phyloP scores from a whole-genome alignment of 2,329 filamentous ascomycete species.

The Calonectria multiphialidica region DNA sequence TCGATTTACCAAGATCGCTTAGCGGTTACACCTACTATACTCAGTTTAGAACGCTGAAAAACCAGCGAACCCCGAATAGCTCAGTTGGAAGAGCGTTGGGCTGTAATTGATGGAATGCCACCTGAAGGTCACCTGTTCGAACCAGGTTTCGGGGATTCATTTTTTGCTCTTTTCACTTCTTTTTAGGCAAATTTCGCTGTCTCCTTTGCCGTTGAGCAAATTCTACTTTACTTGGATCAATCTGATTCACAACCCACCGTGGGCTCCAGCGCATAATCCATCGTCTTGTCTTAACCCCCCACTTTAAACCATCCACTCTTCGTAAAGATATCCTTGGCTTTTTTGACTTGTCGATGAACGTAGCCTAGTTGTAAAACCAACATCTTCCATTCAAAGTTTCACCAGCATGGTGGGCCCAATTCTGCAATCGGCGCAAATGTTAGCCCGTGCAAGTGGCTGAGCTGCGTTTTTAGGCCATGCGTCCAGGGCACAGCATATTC shows the following conservation, averaged over 20 bases:
- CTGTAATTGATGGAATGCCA: slow-evolving; percentile 10
- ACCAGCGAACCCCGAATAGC: slow-evolving; percentile 5
- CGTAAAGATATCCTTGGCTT: too few relatives aligned
- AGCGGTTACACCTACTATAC: too few relatives aligned
- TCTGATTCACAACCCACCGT: too few relatives aligned
- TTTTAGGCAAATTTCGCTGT: background rate
- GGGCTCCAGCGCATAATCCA: too few relatives aligned
- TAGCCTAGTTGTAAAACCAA: too few relatives aligned
- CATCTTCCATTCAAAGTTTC: too few relatives aligned
- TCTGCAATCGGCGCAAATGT: background rate
- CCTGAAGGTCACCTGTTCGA: slow-evolving; percentile 11
- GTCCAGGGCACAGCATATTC: background rate
- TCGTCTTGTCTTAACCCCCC: too few relatives aligned
- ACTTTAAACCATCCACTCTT: too few relatives aligned
- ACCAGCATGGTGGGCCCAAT: background rate
- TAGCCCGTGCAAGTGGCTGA: background rate
- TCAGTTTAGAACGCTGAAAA: background rate
- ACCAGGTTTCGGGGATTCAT: slow-evolving; percentile 11
- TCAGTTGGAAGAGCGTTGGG: slow-evolving; percentile 11
- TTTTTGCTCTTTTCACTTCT: background rate
- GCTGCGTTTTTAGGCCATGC: background rate
- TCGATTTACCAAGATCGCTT: too few relatives aligned
- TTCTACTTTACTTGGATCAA: too few relatives aligned
- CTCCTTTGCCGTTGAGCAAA: too few relatives aligned
- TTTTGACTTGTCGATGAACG: too few relatives aligned